phyloP scores from a whole-genome alignment of 148 eudicot species.

The Agrostemma githago region DNA sequence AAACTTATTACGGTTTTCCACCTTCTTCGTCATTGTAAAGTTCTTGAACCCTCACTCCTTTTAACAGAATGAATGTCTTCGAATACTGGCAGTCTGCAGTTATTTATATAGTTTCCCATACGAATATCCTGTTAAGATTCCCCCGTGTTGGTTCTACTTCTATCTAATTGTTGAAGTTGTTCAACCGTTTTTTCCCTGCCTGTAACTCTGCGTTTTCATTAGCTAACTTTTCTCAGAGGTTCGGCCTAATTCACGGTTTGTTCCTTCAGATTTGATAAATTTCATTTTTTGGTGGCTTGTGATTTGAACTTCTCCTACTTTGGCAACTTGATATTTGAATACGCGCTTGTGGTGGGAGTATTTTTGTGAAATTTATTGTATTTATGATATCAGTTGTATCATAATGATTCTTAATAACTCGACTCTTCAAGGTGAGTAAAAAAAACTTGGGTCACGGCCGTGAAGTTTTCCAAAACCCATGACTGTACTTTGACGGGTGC shows the following conservation, averaged over 20 bases:
- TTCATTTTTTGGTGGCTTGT: background rate
- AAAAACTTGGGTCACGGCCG: too few relatives aligned
- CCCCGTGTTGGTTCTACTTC: background rate
- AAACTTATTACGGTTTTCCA: background rate
- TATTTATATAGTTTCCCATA: slow-evolving; percentile 1
- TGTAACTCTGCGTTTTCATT: background rate
- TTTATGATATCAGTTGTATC: too few relatives aligned
- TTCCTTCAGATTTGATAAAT: too few relatives aligned
- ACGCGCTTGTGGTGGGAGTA: background rate
- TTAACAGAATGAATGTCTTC: slow-evolving; percentile 7
- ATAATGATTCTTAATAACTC: too few relatives aligned
- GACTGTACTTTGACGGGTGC: too few relatives aligned
- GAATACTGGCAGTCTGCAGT: background rate
- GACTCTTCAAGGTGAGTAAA: too few relatives aligned
- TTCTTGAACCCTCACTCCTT: background rate
- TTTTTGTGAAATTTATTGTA: background rate
- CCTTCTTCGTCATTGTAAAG: slow-evolving; percentile 15
- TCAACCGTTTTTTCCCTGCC: background rate
- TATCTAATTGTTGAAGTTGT: background rate
- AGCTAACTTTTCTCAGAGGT: background rate
- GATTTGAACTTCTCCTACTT: background rate
- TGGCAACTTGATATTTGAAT: too few relatives aligned
- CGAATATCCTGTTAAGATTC: background rate
- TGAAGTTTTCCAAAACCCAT: too few relatives aligned
- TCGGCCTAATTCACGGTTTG: background rate